Base-by-base conservation (phyloP, 2,329 filamentous ascomycete species). In the Aspergillus neoniger region DNA sequence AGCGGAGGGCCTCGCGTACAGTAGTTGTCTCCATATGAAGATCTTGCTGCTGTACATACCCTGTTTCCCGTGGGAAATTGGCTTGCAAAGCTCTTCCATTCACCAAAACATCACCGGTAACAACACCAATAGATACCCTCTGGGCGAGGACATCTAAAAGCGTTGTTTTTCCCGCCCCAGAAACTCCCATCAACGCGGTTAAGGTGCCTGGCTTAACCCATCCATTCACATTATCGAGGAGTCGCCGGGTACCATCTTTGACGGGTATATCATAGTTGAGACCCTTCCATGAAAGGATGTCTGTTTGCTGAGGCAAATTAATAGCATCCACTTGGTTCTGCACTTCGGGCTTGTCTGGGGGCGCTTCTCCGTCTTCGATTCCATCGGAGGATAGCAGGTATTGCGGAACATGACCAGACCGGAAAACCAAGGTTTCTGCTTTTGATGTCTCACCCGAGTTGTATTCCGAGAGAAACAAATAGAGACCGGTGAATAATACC, bases 131-230 rank as follows among this genome's bases (percentile, higher is more conserved):
- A 0, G 90, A 91, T 8, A 89, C 89, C 70, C 93, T 88, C 62
- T 90, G 90, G 21, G 93, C 93, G 63, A 97, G 81, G 25, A 91
- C 91, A 75, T 96, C 91, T 8, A 97, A 81, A 12, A 97, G 83
- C 0, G 92, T 96, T 0, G 93, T 96, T 75, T 96, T 97, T 44
- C 93, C 93, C 10, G 93, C 93, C 59, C 93, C 92, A 28, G 90
- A 92, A 5, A 92, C 91, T 76, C 92, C 91, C 92, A 96, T 96
- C 2, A 96, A 81, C 9, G 91, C 92, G 2, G 92, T 96, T 52
- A 96, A 72, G 4, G 91, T 96, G 60, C 93, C 93, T 4, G 93
- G 92, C 76, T 96, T 94, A 57, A 96, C 92, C 91, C 91, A 96
- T 36, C 93, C 93, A 93, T 76, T 94, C 89, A 69, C 63, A 41